These are phyloP conservation scores for Backusella westeae DNA, from an alignment of 192 early-diverging fungal genomes.

Conservation along the genomic window DNA sequence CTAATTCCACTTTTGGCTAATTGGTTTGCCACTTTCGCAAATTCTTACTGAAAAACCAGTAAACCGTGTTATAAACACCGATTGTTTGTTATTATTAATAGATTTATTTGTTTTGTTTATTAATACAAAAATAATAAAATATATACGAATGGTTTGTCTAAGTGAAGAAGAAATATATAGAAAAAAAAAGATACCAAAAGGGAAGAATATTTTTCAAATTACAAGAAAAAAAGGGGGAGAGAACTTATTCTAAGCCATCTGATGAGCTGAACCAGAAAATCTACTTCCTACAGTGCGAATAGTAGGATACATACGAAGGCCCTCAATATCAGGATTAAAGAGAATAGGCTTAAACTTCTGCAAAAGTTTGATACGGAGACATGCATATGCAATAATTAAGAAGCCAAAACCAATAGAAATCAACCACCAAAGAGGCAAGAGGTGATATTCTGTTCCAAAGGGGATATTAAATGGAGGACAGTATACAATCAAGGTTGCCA, in stretches of 20 bases:
- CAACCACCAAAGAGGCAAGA: slow-evolving; percentile 73
- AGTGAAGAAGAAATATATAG: background rate
- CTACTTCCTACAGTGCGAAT: slow-evolving; percentile 37
- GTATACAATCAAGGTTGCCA: slow-evolving; percentile 82
- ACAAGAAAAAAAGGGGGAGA: background rate
- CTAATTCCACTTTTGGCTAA: too few species aligned
- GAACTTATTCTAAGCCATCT: background rate
- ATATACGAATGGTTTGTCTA: background rate
- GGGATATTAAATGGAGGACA: slow-evolving; percentile 73
- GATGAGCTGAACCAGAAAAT: background rate
- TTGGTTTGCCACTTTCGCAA: too few species aligned
- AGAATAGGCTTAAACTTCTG: slow-evolving; percentile 61
- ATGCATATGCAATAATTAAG: slow-evolving; percentile 73
- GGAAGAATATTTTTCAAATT: background rate
- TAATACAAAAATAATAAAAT: background rate
- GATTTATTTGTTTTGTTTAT: background rate
- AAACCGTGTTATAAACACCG: background rate
- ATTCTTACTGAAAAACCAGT: too few species aligned
- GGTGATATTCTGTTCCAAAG: slow-evolving; percentile 67
- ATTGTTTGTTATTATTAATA: background rate
- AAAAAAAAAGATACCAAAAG: background rate
- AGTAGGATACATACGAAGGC: slow-evolving; percentile 85
- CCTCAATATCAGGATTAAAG: slow-evolving; percentile 75
- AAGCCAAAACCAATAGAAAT: slow-evolving; percentile 84
- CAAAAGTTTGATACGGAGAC: slow-evolving; percentile 60